Percentiles rank a stretch among this genome's conserved stretches.
Evolutionary conservation across 2,329 filamentous ascomycete species (phyloP).

Genomic region (Trichoderma asperellum): DNA sequence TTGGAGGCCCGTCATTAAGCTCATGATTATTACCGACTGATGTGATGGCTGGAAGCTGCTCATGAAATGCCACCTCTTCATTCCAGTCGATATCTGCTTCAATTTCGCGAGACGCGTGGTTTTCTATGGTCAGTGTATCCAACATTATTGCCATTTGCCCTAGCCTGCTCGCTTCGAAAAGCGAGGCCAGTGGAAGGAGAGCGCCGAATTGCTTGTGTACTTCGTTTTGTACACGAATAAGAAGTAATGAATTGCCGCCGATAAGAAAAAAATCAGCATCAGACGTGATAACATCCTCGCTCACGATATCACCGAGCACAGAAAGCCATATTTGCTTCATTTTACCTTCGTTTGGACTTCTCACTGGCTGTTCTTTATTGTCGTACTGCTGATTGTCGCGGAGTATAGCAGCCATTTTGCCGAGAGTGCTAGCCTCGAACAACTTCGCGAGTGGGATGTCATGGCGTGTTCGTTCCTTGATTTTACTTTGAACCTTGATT

Average conservation of each 20-base stretch:
- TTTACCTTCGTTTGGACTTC: background rate
- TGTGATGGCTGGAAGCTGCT: background rate
- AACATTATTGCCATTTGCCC: background rate
- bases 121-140: background rate
- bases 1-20: background rate
- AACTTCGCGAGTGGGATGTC: constrained; percentile 32
- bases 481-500: background rate
- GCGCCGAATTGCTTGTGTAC: background rate
- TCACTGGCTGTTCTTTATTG: background rate
- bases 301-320: background rate
- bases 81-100: constrained; percentile 1
- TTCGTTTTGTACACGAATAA: background rate
- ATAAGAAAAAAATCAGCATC: background rate
- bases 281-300: background rate
- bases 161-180: background rate
- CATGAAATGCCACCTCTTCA: background rate
- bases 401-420: constrained; percentile 41
- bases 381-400: background rate
- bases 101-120: constrained; percentile 34
- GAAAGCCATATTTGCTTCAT: background rate
- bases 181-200: background rate
- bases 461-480: background rate
- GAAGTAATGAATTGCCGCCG: background rate
- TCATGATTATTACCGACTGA: background rate
- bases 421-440: constrained; percentile 45